Conservation (phyloP, 2,329 filamentous ascomycete species). For the Cylindrodendrum hubeiense region DNA sequence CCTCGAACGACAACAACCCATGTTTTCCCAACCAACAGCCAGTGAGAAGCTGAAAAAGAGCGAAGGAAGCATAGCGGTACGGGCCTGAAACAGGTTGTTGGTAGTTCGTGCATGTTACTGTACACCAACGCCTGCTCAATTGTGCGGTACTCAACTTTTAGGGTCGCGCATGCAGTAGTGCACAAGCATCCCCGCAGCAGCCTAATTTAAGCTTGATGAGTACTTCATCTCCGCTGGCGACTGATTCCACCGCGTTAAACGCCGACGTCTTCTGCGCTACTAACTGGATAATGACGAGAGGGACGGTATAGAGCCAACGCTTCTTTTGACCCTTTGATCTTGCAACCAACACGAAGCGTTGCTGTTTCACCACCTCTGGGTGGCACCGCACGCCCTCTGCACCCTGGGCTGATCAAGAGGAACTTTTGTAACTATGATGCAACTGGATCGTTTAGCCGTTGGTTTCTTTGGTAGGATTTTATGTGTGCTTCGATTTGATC, state of each 20-base stretch:
- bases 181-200: not conserved
- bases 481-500: not conserved
- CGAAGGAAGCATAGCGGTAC: not conserved
- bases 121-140: not conserved
- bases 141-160: not conserved
- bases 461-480: not conserved
- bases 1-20: not conserved
- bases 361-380: not conserved
- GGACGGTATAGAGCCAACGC: not conserved
- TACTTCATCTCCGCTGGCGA: not conserved
- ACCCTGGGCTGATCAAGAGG: not conserved
- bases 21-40: not conserved
- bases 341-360: not conserved
- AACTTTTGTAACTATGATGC: not conserved
- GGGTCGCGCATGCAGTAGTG: not conserved
- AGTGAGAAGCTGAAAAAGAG: not conserved
- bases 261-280: not conserved
- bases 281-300: not conserved
- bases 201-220: not conserved
- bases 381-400: not conserved
- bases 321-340: not conserved
- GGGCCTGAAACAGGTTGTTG: not conserved
- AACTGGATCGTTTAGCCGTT: not conserved
- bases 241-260: not conserved
- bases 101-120: not conserved